Evolutionary conservation across 2,329 filamentous ascomycete genomes (phyloP), one percentile per base, ranked within the genome.

Genomic region (Phaeosphaeria sp.): DNA sequence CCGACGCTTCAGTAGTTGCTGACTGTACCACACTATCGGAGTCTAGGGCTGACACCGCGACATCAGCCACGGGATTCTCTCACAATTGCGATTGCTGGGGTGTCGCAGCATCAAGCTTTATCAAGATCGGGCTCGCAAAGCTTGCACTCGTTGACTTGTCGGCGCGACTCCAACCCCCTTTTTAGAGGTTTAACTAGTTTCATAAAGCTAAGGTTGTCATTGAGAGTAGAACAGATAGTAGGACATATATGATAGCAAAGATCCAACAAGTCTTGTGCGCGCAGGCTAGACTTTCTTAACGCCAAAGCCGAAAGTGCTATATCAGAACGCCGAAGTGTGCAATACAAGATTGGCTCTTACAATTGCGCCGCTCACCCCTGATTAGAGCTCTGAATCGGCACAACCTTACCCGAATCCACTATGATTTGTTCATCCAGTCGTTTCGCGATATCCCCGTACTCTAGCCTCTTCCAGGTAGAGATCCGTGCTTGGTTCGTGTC

Each of bases 401-500:
- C 49, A 13, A 87, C 83, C 51, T 77, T 80, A 2, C 86, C 86
- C 2, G 82, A 83, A 62, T 88, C 86, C 11, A 88, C 84, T 59
- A 89, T 82, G 66, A 87, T 83, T 77, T 86, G 82, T 71, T 88
- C 84, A 64, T 87, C 85, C 48, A 87, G 74, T 60, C 79, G 79
- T 64, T 79, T 78, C 51, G 80, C 80, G 3, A 77, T 81, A 24
- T 84, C 81, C 7, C 85, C 85, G 67, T 83, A 86, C 73, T 98
- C 94, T 17, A 96, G 81, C 49, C 95, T 86, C 80, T 97, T 98
- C 86, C 94, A 99, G 0, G 94, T 99, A 49, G 86, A 88, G 66
- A 99, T 93, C 47, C 92, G 87, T 7, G 91, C 94, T 58, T 91
- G 88, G 72, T 96, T 96, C 79, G 93, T 91, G 76, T 99, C 94